Conservation (phyloP, 805 yeast species). For the Candida ovalis region DNA sequence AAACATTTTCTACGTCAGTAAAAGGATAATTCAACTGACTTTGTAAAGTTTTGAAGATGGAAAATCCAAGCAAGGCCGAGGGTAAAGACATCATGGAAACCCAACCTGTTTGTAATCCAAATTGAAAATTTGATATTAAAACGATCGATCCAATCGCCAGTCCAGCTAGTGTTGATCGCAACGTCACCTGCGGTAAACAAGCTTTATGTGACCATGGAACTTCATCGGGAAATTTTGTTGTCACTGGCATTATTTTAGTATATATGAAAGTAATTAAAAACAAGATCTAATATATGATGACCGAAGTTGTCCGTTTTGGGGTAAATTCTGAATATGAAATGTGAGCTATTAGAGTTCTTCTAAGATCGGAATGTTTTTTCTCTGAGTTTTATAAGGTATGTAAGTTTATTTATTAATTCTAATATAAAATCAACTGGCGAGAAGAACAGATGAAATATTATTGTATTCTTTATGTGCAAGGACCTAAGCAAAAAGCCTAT, state of each 20-base stretch:
- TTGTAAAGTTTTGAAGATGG: slow-evolving; percentile 64
- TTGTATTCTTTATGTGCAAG: too few species aligned
- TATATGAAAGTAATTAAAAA: too few species aligned
- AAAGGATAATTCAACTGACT: slow-evolving; percentile 39
- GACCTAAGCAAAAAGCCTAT: too few species aligned
- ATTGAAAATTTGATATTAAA: slow-evolving; percentile 86
- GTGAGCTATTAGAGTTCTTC: too few species aligned
- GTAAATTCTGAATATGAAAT: too few species aligned
- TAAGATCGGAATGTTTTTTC: too few species aligned
- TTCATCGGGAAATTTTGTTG: slow-evolving; percentile 16
- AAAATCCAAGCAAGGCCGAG: slow-evolving; percentile 82
- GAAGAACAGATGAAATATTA: too few species aligned
- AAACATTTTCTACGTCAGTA: slow-evolving; percentile 93
- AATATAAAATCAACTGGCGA: too few species aligned
- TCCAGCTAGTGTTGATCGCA: slow-evolving; percentile 73
- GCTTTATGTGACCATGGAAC: slow-evolving; percentile 47
- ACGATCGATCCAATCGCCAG: slow-evolving; percentile 83
- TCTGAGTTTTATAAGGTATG: too few species aligned
- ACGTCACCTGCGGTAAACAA: slow-evolving; percentile 59
- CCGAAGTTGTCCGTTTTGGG: too few species aligned
- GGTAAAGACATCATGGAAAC: slow-evolving; percentile 99
- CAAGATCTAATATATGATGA: too few species aligned
- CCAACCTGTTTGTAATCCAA: slow-evolving; percentile 98
- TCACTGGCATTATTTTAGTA: slow-evolving; percentile 13
- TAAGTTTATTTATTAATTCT: too few species aligned